Evolutionary conservation across 331 rosid species (phyloP).

Genomic region (Quercus tomentella): DNA sequence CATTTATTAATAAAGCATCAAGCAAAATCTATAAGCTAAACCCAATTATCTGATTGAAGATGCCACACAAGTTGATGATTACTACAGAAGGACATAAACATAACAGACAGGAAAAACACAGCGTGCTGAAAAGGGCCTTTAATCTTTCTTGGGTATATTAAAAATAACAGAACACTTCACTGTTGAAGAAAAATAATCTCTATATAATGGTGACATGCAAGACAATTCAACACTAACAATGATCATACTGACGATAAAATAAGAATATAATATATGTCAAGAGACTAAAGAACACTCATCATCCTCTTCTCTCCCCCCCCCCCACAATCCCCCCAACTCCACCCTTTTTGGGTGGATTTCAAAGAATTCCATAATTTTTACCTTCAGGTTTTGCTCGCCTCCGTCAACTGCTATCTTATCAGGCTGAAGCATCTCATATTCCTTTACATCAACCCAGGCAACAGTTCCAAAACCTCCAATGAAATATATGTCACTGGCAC

Average conservation of each 20-base stretch:
- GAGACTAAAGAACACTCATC: not conserved
- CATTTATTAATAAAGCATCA: not conserved
- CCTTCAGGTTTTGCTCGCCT: conserved; percentile 94
- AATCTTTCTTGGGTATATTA: not conserved
- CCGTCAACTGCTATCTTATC: conserved; percentile 98
- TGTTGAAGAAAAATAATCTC: not conserved
- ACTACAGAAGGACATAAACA: not conserved
- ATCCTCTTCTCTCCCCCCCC: not conserved
- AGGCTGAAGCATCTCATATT: conserved; percentile 87
- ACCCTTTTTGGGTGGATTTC: not conserved
- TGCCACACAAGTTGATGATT: not conserved
- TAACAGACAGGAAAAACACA: not conserved
- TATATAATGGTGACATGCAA: not conserved
- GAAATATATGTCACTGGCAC: conserved; percentile 90
- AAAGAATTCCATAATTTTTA: conserved; percentile 25
- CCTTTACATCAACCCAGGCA: conserved; percentile 98
- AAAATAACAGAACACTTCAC: not conserved
- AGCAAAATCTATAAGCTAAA: not conserved
- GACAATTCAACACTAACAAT: not conserved
- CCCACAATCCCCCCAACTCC: no score
- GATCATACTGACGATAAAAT: not conserved
- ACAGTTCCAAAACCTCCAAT: conserved; percentile 99
- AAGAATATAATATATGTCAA: not conserved
- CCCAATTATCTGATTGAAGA: not conserved
- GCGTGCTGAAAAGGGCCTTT: not conserved